Conservation (phyloP, 805 yeast species). For the Candida lessepsii region DNA sequence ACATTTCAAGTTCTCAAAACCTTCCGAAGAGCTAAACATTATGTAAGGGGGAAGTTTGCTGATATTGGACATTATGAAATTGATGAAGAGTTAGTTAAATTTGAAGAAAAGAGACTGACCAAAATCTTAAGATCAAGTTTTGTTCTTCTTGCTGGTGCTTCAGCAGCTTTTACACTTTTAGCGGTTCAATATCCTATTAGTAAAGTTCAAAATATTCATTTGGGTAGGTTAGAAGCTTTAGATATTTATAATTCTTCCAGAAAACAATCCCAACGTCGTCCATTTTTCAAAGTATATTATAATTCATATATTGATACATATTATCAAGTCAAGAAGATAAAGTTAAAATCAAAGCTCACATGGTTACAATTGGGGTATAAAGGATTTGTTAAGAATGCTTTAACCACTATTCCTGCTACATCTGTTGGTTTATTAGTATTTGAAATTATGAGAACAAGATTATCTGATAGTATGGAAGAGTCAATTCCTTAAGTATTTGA, state of each 20-base stretch:
- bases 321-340: conserved; percentile 54
- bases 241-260: conserved; percentile 53
- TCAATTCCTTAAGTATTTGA: too few species aligned
- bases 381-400: conserved; percentile 71
- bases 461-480: conserved; percentile 21
- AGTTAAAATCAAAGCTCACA: conserved; percentile 50
- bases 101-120: conserved; percentile 38
- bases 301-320: conserved; percentile 77
- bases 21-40: conserved; percentile 41
- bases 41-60: conserved; percentile 15
- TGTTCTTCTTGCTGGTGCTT: conserved; percentile 79
- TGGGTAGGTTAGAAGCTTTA: conserved; percentile 74
- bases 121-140: conserved; percentile 64
- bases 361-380: conserved; percentile 72
- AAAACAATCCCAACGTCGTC: conserved; percentile 22
- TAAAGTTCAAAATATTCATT: conserved; percentile 76
- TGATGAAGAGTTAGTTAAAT: conserved; percentile 22
- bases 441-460: conserved; percentile 67
- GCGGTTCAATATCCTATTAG: conserved; percentile 80
- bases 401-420: conserved; percentile 82
- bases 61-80: conserved; percentile 17
- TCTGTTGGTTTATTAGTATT: conserved; percentile 81
- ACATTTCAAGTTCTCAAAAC: conserved; percentile 46
- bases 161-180: conserved; percentile 76
- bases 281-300: conserved; percentile 55